Conservation (phyloP, 768 basidiomycete species). For the Rhodotorula sphaerocarpa region DNA sequence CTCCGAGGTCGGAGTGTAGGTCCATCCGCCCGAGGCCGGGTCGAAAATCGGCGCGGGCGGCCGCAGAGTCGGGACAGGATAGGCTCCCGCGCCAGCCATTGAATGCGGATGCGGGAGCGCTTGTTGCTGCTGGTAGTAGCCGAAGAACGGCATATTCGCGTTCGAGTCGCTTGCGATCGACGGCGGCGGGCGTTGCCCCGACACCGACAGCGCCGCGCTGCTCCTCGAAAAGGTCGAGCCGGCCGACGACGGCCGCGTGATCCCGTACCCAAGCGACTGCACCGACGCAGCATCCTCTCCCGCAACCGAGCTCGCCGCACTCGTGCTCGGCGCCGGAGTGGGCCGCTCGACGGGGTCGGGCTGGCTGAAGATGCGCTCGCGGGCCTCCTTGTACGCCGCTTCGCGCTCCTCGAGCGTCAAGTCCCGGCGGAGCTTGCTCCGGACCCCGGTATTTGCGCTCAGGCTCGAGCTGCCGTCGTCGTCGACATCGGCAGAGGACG, state of each 20-base stretch:
- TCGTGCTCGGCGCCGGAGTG: neutral
- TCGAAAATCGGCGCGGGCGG: slow-evolving; percentile 28
- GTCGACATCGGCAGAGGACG: slow-evolving; percentile 19
- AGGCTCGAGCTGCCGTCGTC: slow-evolving; percentile 14
- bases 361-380: slow-evolving; percentile 37
- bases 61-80: neutral
- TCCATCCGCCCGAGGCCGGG: slow-evolving; percentile 16
- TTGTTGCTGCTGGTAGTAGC: slow-evolving; percentile 1
- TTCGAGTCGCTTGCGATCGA: slow-evolving; percentile 24
- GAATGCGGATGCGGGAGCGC: neutral
- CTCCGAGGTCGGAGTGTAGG: neutral
- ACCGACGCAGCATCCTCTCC: slow-evolving; percentile 2
- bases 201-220: slow-evolving; percentile 13
- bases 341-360: slow-evolving; percentile 4
- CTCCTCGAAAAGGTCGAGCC: slow-evolving; percentile 31
- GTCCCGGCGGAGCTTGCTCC: slow-evolving; percentile 11
- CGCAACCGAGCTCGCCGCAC: slow-evolving; percentile 4
- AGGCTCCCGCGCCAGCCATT: neutral
- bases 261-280: slow-evolving; percentile 10
- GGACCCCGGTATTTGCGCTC: neutral
- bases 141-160: slow-evolving; percentile 3
- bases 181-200: slow-evolving; percentile 18
- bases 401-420: slow-evolving; percentile 38
- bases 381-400: slow-evolving; percentile 38
- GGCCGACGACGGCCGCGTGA: slow-evolving; percentile 26